These are phyloP conservation scores for Colletotrichum incanum DNA, from an alignment of 2,329 filamentous ascomycete species.

Conservation along the genomic window DNA sequence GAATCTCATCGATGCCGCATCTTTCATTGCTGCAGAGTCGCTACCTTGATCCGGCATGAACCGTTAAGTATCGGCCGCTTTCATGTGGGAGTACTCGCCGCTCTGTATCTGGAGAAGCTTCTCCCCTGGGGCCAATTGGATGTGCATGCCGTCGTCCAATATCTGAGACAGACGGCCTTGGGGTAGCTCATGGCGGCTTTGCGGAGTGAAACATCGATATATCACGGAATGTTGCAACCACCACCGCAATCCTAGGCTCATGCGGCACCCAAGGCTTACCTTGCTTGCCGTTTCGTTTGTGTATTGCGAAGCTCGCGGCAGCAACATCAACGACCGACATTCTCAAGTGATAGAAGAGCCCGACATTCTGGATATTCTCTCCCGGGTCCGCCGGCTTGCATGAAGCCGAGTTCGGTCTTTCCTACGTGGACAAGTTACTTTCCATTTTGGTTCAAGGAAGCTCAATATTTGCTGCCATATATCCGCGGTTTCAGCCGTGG, in stretches of 20 bases:
- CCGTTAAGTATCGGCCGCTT: not conserved
- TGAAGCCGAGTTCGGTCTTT: not conserved
- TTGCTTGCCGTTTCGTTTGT: constrained; percentile 15
- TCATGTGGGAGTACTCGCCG: not conserved
- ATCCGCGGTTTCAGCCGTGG: constrained; percentile 12
- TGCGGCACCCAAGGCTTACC: constrained; percentile 16
- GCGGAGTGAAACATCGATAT: constrained; percentile 32
- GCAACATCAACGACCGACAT: constrained; percentile 3
- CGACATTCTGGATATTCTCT: not conserved
- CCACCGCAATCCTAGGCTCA: not conserved
- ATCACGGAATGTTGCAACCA: constrained; percentile 21
- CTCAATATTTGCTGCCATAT: not conserved
- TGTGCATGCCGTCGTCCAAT: constrained; percentile 28
- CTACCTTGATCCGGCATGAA: not conserved
- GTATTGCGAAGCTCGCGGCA: not conserved
- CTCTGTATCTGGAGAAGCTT: constrained; percentile 10
- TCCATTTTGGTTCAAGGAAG: not conserved
- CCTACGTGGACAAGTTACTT: not conserved
- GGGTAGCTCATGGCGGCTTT: constrained; percentile 27
- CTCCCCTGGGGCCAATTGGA: constrained; percentile 11
- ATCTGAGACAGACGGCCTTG: constrained; percentile 32
- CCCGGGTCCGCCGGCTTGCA: constrained; percentile 6
- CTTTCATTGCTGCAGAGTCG: not conserved
- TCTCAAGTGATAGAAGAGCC: not conserved
- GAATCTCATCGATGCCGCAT: not conserved